Conservation (phyloP, 1,284 basidiomycete species). For the Marasmius tenuissimus region DNA sequence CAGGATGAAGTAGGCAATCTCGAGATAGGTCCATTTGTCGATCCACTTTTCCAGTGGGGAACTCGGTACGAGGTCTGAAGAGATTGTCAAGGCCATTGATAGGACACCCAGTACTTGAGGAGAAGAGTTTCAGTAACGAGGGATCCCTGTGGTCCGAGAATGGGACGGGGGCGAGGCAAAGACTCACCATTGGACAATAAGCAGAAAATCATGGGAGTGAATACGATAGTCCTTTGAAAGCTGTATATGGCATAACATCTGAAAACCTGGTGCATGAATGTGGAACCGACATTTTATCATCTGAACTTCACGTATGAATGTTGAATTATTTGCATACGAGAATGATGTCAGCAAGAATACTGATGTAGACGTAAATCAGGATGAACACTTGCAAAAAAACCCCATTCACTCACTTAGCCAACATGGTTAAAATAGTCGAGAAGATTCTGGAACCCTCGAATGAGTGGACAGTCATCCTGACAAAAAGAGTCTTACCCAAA, state of each 20-base stretch:
- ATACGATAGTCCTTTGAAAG: neutral
- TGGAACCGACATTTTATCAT: no score
- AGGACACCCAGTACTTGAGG: neutral
- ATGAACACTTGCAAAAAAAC: no score
- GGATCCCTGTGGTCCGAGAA: no score
- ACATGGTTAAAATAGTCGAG: neutral
- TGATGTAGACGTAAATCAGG: no score
- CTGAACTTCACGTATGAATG: neutral
- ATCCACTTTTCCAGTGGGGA: neutral
- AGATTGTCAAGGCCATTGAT: neutral
- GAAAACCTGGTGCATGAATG: neutral
- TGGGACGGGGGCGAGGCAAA: no score
- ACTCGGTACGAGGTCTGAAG: neutral
- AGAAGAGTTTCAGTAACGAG: no score
- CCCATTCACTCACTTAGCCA: neutral
- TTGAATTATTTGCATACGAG: neutral
- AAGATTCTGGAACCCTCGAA: neutral
- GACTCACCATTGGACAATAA: neutral
- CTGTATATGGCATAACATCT: neutral
- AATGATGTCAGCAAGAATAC: neutral
- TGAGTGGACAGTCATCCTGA: neutral
- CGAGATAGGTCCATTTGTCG: neutral
- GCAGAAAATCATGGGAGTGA: neutral
- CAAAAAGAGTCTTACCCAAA: neutral
- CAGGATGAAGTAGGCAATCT: neutral